Evolutionary conservation across 164 flowering plant species (phyloP).

Genomic region (Platanus orientalis): DNA sequence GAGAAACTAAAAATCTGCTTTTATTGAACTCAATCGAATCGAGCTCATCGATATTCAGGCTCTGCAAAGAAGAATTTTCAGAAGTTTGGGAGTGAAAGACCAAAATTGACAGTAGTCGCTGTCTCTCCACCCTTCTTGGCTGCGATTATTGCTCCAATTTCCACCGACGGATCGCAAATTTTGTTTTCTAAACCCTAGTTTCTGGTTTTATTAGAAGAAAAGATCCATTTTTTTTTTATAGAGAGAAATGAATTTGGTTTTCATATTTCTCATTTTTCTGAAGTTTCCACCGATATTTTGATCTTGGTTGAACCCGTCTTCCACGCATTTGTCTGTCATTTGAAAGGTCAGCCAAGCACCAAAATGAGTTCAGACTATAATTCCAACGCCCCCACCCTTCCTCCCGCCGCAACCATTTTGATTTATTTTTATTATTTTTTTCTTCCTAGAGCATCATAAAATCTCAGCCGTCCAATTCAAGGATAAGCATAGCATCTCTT

Average conservation of each 20-base stretch:
- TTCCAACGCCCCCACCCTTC: constrained; percentile 10
- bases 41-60: background rate
- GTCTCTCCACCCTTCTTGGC: background rate
- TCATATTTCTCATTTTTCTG: background rate
- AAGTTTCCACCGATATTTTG: constrained; percentile 11
- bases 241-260: background rate
- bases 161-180: constrained; percentile 13
- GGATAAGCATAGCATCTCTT: too few species aligned
- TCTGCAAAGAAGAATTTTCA: constrained; percentile 14
- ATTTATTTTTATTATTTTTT: background rate
- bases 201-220: background rate
- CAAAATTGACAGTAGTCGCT: background rate
- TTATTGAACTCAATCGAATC: background rate
- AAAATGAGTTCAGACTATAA: background rate
- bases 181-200: background rate
- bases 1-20: background rate
- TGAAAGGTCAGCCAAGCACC: background rate
- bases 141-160: constrained; percentile 5
- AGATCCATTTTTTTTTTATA: background rate
- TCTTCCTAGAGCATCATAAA: too few species aligned
- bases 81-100: constrained; percentile 4
- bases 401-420: constrained; percentile 23
- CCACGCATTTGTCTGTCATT: background rate
- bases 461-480: too few species aligned
- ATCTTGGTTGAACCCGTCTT: background rate